Percentiles rank a stretch among this genome's conserved stretches.
phyloP scores from a whole-genome alignment of 768 basidiomycete species.

The Dioszegia hungarica region DNA sequence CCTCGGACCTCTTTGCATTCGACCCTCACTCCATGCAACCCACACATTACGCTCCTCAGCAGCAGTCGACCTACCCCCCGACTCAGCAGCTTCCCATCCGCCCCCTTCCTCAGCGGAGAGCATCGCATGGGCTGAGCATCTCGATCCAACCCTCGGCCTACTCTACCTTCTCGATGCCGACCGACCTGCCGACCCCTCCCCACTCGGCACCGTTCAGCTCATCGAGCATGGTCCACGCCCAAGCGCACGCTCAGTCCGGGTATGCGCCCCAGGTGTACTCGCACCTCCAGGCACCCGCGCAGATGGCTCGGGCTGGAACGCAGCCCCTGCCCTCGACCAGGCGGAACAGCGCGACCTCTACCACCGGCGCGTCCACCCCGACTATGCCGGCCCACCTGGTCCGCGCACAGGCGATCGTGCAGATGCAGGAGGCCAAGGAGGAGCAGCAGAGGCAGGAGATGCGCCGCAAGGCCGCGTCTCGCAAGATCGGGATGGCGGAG shows the following conservation, averaged over 20 bases:
- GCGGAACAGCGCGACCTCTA: slow-evolving; percentile 6
- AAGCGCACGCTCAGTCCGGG: not conserved
- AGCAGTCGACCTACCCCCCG: not conserved
- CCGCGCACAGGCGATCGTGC: slow-evolving; percentile 33
- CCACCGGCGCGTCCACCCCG: not conserved
- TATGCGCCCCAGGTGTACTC: not conserved
- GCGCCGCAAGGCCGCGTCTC: slow-evolving; percentile 14
- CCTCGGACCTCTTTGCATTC: slow-evolving; percentile 35
- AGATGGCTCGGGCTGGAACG: slow-evolving; percentile 34
- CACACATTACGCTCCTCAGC: slow-evolving; percentile 2
- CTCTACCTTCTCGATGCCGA: slow-evolving; percentile 1
- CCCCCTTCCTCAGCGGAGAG: slow-evolving; percentile 1
- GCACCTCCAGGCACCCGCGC: slow-evolving; percentile 15
- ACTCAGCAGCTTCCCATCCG: slow-evolving; percentile 13
- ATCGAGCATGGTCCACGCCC: not conserved
- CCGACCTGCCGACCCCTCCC: not conserved
- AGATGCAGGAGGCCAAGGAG: slow-evolving; percentile 29
- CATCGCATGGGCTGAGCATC: slow-evolving; percentile 18
- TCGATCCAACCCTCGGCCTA: slow-evolving; percentile 6
- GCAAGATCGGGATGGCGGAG: slow-evolving; percentile 33
- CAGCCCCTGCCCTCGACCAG: slow-evolving; percentile 32
- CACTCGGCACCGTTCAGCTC: not conserved
- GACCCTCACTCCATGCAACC: slow-evolving; percentile 24
- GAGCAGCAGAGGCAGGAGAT: slow-evolving; percentile 21
- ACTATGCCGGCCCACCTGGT: slow-evolving; percentile 27